Base-by-base conservation (phyloP, 2,329 filamentous ascomycete species). In the Rhytidhysteron rufulum region DNA sequence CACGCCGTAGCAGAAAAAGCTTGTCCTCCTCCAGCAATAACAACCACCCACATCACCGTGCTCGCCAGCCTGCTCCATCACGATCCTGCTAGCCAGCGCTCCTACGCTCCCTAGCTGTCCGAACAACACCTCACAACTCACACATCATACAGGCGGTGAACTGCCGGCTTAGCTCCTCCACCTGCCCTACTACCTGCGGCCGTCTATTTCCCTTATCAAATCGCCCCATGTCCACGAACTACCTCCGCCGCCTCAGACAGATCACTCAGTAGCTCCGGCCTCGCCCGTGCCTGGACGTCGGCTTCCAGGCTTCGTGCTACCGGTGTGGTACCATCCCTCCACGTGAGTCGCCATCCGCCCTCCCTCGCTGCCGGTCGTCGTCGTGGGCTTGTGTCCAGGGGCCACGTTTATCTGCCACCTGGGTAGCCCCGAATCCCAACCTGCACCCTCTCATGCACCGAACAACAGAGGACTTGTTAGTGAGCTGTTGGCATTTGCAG, bases 201-300 rank as follows among this genome's bases (percentile, higher is more conserved):
- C 51, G 43, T 52, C 44, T 53, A 58, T 49, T 50, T 49, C 48
- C 44, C 17, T 34, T 45, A 39, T 46, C 39, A 37, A 47, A 48
- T 38, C 49, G 48, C 44, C 40, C 47, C 51, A 43, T 44, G 46
- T 47, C 46, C 48, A 15, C 20, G 45, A 44, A n/a, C n/a, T n/a
- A n/a, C n/a, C n/a, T n/a, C n/a, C n/a, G n/a, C n/a, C n/a, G n/a
- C n/a, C 53, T 50, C 47, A 47, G 50, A 52, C n/a, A n/a, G n/a
- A n/a, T n/a, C n/a, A n/a, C 24, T 13, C 47, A 43, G 45, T 49
- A 57, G 57, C 54, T 53, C 52, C 58, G 58, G 58, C 55, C 51
- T 54, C 50, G 53, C 44, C 58, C 57, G 57, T 53, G 45, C 45
- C 24, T 27, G 7, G 24, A 8, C 7, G 34, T 36, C 34, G 42